Evolutionary conservation across 495 filamentous ascomycete genomes (phyloP).

Genomic region (Aeminium ludgeri): DNA sequence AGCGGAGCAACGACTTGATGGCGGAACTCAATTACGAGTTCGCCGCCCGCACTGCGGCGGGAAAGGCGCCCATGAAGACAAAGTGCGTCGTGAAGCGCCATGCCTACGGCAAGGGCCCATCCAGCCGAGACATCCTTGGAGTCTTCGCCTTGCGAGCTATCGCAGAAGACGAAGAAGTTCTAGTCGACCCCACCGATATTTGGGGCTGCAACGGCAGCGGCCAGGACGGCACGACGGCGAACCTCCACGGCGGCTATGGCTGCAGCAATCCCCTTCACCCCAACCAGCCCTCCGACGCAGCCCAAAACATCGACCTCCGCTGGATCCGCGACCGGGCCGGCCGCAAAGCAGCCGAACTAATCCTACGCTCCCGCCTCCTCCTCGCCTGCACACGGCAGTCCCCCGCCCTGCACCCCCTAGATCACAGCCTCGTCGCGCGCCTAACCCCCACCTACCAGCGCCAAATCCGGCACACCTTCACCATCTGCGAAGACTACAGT

Average conservation of each 20-base stretch:
- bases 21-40: constrained; percentile 8
- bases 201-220: constrained; percentile 12
- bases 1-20: constrained; percentile 1
- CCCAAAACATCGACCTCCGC: constrained; percentile 1
- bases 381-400: neutral
- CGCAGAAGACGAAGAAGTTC: neutral
- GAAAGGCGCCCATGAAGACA: neutral
- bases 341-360: neutral
- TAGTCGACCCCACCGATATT: constrained; percentile 2
- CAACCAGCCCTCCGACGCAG: constrained; percentile 1
- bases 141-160: constrained; percentile 8
- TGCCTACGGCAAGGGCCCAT: constrained; percentile 4
- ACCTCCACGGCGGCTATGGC: constrained; percentile 5
- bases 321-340: constrained; percentile 10
- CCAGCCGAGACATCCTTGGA: constrained; percentile 7
- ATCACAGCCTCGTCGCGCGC: constrained; percentile 7
- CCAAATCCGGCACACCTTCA: neutral
- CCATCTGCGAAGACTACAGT: constrained; percentile 3
- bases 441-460: constrained; percentile 9
- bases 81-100: constrained; percentile 3
- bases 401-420: constrained; percentile 7
- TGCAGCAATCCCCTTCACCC: constrained; percentile 9
- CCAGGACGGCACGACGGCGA: neutral
- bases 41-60: neutral
- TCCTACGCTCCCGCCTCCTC: constrained; percentile 3